A percentile compares a stretch with the other conserved stretches of the same genome.
phyloP scores from a whole-genome alignment of 2,329 filamentous ascomycete genomes.

The Alternaria rosae region DNA sequence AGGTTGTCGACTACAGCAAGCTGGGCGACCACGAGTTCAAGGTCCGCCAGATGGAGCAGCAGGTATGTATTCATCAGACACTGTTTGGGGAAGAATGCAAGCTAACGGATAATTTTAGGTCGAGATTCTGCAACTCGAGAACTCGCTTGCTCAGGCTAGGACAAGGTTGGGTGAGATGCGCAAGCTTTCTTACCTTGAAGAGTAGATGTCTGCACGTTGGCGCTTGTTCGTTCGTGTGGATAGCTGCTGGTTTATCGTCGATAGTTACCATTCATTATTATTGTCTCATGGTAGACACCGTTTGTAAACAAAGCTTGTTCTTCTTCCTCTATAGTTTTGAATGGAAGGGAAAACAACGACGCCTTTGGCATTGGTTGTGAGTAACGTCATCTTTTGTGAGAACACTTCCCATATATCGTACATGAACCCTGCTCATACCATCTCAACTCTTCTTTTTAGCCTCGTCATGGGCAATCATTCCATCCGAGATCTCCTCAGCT shows the following conservation, averaged over 20 bases:
- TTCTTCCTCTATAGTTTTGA: neutral
- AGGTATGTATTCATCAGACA: slow-evolving; percentile 68
- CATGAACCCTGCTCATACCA: neutral
- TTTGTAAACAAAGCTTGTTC: neutral
- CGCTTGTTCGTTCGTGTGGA: slow-evolving; percentile 2
- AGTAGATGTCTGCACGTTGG: slow-evolving; percentile 24
- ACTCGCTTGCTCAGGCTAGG: slow-evolving; percentile 78
- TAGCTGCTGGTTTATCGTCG: neutral
- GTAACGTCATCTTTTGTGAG: neutral
- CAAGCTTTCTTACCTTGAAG: slow-evolving; percentile 82
- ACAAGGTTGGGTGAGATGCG: slow-evolving; percentile 94
- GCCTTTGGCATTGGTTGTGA: neutral
- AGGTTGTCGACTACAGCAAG: slow-evolving; percentile 85
- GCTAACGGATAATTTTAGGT: slow-evolving; percentile 65
- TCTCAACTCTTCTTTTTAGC: neutral
- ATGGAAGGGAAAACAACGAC: neutral
- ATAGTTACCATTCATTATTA: neutral
- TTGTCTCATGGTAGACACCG: neutral
- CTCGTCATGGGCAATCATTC: neutral
- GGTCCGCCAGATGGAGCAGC: slow-evolving; percentile 98
- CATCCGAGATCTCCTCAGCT: neutral
- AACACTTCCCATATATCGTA: neutral
- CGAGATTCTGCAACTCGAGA: slow-evolving; percentile 95
- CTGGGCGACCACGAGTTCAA: slow-evolving; percentile 96
- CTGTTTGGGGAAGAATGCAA: neutral